A percentile compares a stretch with the other conserved stretches of the same genome.
Conservation (phyloP, 2,329 filamentous ascomycete genomes). For the Talaromyces sp. region DNA sequence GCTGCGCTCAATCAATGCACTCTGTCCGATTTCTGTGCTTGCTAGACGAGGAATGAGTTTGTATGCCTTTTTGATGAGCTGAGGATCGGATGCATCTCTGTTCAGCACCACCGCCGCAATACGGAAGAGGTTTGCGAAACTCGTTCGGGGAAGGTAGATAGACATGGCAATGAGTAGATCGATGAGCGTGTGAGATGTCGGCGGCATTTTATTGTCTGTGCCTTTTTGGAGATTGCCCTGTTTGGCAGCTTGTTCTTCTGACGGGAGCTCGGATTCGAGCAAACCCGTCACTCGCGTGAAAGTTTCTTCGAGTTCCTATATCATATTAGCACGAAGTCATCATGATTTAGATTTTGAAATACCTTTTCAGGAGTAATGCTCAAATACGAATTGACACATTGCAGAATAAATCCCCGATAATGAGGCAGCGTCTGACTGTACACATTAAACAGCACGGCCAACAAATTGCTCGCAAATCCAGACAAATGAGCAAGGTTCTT, state of each 20-base stretch:
- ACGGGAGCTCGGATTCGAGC: constrained; percentile 68
- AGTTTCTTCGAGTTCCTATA: constrained; percentile 73
- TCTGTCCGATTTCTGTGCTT: constrained; percentile 70
- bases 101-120: constrained; percentile 81
- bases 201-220: constrained; percentile 73
- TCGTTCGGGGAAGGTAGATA: constrained; percentile 82
- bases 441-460: constrained; percentile 97
- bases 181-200: constrained; percentile 91
- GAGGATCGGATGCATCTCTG: constrained; percentile 65
- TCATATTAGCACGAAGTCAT: constrained; percentile 6
- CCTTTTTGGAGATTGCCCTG: constrained; percentile 62
- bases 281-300: constrained; percentile 83
- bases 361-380: constrained; percentile 72
- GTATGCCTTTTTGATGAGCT: constrained; percentile 98
- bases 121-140: constrained; percentile 78
- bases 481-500: constrained; percentile 81
- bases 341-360: constrained; percentile 16
- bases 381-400: constrained; percentile 91
- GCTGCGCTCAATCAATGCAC: constrained; percentile 72
- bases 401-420: constrained; percentile 82
- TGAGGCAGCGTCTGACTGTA: constrained; percentile 95
- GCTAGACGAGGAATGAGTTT: constrained; percentile 91
- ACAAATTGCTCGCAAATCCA: constrained; percentile 76
- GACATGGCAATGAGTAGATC: constrained; percentile 96
- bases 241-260: constrained; percentile 61